Evolutionary conservation across 768 basidiomycete species (phyloP), one percentile per base, ranked within the genome.

Genomic region (Suillus weaverae): DNA sequence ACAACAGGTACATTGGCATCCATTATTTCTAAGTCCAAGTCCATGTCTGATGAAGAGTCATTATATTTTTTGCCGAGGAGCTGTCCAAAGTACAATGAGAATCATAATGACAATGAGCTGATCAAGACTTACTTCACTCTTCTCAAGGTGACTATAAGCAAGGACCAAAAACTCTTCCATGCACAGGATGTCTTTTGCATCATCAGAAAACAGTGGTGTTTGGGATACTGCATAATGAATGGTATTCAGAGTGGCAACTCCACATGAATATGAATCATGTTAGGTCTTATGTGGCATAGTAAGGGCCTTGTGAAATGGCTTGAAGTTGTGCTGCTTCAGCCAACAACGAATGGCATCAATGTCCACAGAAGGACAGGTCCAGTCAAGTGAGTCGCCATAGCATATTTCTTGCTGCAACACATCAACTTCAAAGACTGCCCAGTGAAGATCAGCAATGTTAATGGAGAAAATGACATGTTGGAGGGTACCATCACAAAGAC

Each of bases 81-180:
- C 20, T 43, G 43, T 43, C 43, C 43, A 43, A 43, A 43, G 20
- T 43, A 43, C 9, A 7, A 43, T 43, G 43, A 43, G 20, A 43
- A 43, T 7, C 8, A 6, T 43, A 43, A 43, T 20, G 18, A 43
- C 7, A 3, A 43, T 20, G 20, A 43, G 43, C 18, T 7, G 43
- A 43, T 43, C 43, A 43, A 20, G 43, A 43, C 43, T 43, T 20
- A 43, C 43, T 43, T 43, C 20, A 43, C 7, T 43, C 43, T 43
- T 30, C 35, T 55, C 53, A 8, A 55, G 53, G 35, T 55, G 53
- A 55, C 35, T 55, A 1, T 55, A 35, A 8, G 53, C 9, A 8
- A 55, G 53, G n/a, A 30, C 30, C 6, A 55, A 20, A 55, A 55
- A 55, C 53, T 55, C 53, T 55, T 55, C 53, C 53, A 55, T 55